Conservation (phyloP, 2,329 filamentous ascomycete genomes). For the Herpotrichia juniperi region DNA sequence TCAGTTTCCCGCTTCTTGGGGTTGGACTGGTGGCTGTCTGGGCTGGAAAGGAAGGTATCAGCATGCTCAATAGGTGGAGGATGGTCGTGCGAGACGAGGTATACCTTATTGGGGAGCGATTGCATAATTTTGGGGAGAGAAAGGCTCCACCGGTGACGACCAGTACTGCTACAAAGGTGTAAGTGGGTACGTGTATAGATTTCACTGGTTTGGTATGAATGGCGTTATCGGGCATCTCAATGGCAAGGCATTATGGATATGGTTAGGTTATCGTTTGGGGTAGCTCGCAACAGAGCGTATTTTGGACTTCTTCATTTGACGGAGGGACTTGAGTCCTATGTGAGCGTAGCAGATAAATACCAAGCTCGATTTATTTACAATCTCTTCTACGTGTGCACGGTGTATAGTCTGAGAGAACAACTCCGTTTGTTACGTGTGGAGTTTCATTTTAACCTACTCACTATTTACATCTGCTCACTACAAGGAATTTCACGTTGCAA, state of each 20-base stretch:
- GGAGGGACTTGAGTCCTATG: too few species aligned
- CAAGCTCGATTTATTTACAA: too few species aligned
- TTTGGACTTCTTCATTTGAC: too few species aligned
- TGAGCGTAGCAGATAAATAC: too few species aligned
- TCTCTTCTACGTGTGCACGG: too few species aligned
- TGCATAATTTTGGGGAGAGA: conserved; percentile 88
- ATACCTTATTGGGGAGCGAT: conserved; percentile 89
- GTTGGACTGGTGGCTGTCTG: conserved; percentile 54
- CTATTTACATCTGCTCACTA: too few species aligned
- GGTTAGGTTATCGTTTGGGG: background rate
- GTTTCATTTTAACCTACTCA: too few species aligned
- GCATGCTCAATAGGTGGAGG: conserved; percentile 76
- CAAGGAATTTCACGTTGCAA: too few species aligned
- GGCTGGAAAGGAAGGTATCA: conserved; percentile 56
- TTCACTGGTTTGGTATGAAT: background rate
- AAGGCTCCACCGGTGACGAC: conserved; percentile 12
- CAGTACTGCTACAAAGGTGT: background rate
- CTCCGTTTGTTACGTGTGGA: too few species aligned
- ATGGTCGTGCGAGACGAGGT: conserved; percentile 88
- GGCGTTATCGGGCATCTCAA: conserved; percentile 1
- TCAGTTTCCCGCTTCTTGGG: conserved; percentile 73
- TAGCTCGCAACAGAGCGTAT: background rate
- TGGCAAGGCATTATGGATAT: background rate
- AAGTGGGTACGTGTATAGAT: background rate
- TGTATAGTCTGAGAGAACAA: too few species aligned